Evolutionary conservation across 1,139 yeast genomes (phyloP).

Genomic region (Diutina catenulata): DNA sequence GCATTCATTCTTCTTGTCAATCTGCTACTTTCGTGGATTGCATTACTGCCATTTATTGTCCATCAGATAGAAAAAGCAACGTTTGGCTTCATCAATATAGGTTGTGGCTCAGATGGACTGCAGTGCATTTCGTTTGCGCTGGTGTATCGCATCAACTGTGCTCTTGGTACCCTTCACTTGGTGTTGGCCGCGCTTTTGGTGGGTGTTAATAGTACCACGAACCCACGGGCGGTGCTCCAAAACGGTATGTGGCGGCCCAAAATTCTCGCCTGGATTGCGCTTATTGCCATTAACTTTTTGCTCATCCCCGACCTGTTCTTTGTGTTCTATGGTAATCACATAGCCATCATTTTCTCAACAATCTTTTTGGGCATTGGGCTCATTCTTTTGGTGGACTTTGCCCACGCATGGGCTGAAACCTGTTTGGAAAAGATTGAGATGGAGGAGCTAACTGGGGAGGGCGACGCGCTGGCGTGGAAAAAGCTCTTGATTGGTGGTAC

Average conservation of each 20-base stretch:
- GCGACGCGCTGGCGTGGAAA: slow-evolving; percentile 59
- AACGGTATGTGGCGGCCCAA: slow-evolving; percentile 89
- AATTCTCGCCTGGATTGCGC: slow-evolving; percentile 44
- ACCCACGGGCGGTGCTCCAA: slow-evolving; percentile 75
- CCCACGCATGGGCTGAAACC: slow-evolving; percentile 98
- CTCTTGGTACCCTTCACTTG: slow-evolving; percentile 73
- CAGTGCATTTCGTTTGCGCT: slow-evolving; percentile 91
- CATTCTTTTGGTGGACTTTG: slow-evolving; percentile 86
- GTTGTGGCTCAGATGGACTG: slow-evolving; percentile 62
- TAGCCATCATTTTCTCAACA: slow-evolving; percentile 77
- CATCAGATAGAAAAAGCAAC: slow-evolving; percentile 65
- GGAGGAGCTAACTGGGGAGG: slow-evolving; percentile 55
- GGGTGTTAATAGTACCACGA: slow-evolving; percentile 66
- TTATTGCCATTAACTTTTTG: slow-evolving; percentile 54
- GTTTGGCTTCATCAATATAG: slow-evolving; percentile 51
- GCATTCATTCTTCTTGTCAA: slow-evolving; percentile 70
- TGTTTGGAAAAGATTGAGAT: slow-evolving; percentile 84
- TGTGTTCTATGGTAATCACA: slow-evolving; percentile 81
- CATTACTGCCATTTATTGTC: slow-evolving; percentile 73
- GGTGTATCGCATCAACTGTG: slow-evolving; percentile 82
- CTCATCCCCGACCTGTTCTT: slow-evolving; percentile 77
- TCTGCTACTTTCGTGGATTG: slow-evolving; percentile 82
- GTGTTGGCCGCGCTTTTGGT: slow-evolving; percentile 54
- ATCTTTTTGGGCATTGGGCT: slow-evolving; percentile 82
- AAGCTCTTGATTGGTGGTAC: slow-evolving; percentile 79